Conservation (phyloP, 2,329 filamentous ascomycete genomes). For the Beauveria sp. region DNA sequence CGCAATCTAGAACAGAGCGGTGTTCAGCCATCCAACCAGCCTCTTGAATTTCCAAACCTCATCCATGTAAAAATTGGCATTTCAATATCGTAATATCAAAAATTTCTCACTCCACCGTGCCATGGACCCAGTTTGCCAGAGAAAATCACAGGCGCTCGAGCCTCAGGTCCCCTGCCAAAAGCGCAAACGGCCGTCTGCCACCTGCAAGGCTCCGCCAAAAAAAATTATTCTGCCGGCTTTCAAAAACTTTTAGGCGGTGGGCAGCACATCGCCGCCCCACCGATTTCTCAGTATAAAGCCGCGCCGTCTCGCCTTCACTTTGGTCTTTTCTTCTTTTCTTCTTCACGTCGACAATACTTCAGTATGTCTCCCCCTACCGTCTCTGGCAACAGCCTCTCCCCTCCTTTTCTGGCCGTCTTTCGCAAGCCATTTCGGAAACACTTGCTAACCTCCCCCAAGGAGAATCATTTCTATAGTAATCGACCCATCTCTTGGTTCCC, state of each 20-base stretch:
- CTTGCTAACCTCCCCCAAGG: constrained; percentile 27
- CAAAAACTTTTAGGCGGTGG: constrained; percentile 26
- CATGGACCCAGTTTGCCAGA: neutral
- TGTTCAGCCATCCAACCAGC: neutral
- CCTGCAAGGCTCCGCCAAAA: neutral
- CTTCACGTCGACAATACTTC: constrained; percentile 57
- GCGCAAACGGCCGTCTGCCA: neutral
- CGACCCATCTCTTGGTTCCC: constrained; percentile 83
- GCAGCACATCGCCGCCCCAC: constrained; percentile 14
- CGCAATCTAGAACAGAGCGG: constrained; percentile 3
- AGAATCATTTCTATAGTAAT: constrained; percentile 99
- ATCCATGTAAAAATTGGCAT: neutral
- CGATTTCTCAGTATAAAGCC: constrained; percentile 32
- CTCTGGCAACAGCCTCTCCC: neutral
- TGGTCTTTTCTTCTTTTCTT: constrained; percentile 41
- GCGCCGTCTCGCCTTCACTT: constrained; percentile 21
- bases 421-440: neutral
- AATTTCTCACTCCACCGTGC: neutral
- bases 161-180: neutral
- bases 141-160: neutral
- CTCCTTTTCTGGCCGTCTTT: constrained; percentile 4
- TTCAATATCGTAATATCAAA: neutral
- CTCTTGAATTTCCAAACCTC: neutral
- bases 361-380: constrained; percentile 35
- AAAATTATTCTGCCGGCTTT: constrained; percentile 14